A percentile compares a stretch with the other conserved stretches of the same genome.
These are phyloP conservation scores for Mycena olivaceomarginata DNA, from an alignment of 768 basidiomycete genomes.

Conservation along the genomic window DNA sequence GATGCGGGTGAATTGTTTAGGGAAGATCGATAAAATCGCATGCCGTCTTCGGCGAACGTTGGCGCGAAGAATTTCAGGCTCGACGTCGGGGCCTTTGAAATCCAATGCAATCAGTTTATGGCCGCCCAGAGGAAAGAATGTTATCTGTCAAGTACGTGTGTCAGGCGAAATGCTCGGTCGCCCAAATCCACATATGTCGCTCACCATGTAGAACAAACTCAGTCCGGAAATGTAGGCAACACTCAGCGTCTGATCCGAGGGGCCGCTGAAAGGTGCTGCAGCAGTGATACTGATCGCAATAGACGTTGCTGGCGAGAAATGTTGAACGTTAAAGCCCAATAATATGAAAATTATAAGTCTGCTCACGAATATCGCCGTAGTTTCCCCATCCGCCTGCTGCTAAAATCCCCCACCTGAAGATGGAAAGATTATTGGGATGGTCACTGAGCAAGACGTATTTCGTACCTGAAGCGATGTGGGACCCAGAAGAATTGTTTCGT, in stretches of 20 bases:
- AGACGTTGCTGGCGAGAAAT: conserved; percentile 69
- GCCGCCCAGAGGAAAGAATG: conserved; percentile 80
- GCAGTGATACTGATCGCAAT: conserved; percentile 79
- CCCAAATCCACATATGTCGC: conserved; percentile 36
- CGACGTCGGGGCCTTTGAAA: conserved; percentile 78
- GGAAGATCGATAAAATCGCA: conserved; percentile 39
- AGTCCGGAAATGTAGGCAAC: conserved; percentile 82
- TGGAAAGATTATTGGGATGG: not conserved
- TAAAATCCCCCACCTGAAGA: conserved; percentile 67
- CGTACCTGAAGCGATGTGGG: conserved; percentile 82
- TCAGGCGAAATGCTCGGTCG: not conserved
- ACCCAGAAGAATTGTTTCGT: conserved; percentile 83
- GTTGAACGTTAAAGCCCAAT: not conserved
- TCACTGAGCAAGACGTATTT: too few species aligned
- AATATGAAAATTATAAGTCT: not conserved
- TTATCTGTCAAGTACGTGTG: conserved; percentile 62
- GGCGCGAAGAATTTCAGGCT: conserved; percentile 72
- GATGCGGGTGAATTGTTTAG: not conserved
- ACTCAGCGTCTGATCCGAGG: conserved; percentile 74
- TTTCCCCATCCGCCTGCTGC: conserved; percentile 84
- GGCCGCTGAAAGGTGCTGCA: conserved; percentile 76
- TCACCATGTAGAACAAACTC: conserved; percentile 75
- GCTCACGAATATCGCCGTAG: conserved; percentile 82
- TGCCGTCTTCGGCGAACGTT: conserved; percentile 61
- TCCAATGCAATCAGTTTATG: conserved; percentile 75